Conservation (phyloP, 179 eudicot genomes). For the Gypsophila paniculata region DNA sequence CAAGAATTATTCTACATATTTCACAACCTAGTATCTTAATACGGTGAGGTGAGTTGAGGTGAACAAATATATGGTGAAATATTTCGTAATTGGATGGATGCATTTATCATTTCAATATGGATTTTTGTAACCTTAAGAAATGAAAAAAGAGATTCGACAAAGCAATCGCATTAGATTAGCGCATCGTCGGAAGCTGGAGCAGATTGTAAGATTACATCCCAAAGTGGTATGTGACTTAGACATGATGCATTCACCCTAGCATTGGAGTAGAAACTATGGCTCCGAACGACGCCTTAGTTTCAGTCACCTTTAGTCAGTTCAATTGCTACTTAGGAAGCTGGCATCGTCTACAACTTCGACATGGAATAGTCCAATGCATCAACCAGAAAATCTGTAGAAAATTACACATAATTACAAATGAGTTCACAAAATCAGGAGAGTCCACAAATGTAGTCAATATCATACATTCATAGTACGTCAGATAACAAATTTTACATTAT, state of each 20-base stretch:
- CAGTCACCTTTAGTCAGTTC: background rate
- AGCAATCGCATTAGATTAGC: constrained; percentile 1
- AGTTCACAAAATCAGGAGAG: background rate
- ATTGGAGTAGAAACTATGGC: background rate
- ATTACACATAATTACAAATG: background rate
- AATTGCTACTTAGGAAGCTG: constrained; percentile 7
- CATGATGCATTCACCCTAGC: background rate
- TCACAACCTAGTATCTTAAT: too few relatives aligned
- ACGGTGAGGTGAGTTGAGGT: too few relatives aligned
- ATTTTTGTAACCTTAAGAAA: too few relatives aligned
- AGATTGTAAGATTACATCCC: background rate
- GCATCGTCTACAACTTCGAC: constrained; percentile 55
- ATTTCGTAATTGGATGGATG: too few relatives aligned
- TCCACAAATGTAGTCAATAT: background rate
- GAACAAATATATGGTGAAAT: too few relatives aligned
- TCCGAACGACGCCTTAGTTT: background rate
- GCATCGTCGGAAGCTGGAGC: background rate
- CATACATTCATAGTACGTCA: background rate
- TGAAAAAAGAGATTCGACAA: background rate
- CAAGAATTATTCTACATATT: too few relatives aligned
- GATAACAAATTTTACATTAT: too few relatives aligned
- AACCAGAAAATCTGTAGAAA: constrained; percentile 73
- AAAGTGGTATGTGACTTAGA: background rate
- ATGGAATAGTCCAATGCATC: constrained; percentile 81
- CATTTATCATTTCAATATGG: too few relatives aligned